A percentile compares a stretch with the other conserved stretches of the same genome.
These are phyloP conservation scores for Acer campestre DNA, from an alignment of 345 rosid genomes.

Conservation along the genomic window DNA sequence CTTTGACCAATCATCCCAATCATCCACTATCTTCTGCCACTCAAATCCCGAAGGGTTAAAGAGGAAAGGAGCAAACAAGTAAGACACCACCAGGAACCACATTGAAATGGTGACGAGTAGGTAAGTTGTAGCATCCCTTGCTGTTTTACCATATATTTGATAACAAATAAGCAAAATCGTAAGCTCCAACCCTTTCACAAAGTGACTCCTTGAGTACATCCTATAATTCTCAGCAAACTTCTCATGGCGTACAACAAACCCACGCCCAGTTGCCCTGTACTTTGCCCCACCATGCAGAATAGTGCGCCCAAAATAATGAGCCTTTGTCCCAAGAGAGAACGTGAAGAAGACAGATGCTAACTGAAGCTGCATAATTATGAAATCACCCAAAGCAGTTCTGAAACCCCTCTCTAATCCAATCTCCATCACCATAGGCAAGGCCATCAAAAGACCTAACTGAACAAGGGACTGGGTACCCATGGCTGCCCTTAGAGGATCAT, in stretches of 20 bases:
- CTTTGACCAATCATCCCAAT: conserved; percentile 96
- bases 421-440: conserved; percentile 98
- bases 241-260: conserved; percentile 96
- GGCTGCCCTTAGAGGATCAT: conserved; percentile 76
- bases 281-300: conserved; percentile 96
- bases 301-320: conserved; percentile 92
- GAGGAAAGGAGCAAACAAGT: conserved; percentile 87
- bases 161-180: conserved; percentile 75
- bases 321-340: conserved; percentile 92
- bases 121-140: conserved; percentile 33
- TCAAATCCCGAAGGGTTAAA: conserved; percentile 97
- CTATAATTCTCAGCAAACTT: conserved; percentile 97
- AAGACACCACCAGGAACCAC: conserved; percentile 89
- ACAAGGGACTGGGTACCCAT: conserved; percentile 95
- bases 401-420: conserved; percentile 96
- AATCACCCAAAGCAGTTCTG: conserved; percentile 78
- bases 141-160: conserved; percentile 60
- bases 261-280: conserved; percentile 99
- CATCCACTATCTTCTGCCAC: conserved; percentile 98
- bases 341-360: conserved; percentile 91
- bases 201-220: conserved; percentile 98
- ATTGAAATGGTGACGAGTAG: conserved; percentile 66
- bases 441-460: conserved; percentile 80
- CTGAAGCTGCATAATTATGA: conserved; percentile 97
- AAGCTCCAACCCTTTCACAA: conserved; percentile 85